These are phyloP conservation scores for Chlorella sp. DNA, from an alignment of 139 green algal species.

Conservation along the genomic window DNA sequence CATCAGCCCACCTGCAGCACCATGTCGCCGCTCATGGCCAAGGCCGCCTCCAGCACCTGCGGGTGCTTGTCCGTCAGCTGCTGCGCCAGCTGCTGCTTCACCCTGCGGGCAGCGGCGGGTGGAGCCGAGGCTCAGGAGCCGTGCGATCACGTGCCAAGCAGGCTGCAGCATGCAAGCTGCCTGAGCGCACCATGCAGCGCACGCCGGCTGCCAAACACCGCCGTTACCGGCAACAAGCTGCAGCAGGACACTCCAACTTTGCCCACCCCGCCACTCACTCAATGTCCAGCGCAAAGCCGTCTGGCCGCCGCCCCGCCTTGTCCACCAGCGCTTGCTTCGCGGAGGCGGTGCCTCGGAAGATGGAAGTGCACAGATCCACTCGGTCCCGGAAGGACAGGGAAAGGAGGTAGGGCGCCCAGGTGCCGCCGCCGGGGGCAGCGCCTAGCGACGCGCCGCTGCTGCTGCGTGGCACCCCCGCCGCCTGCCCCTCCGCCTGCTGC, in stretches of 20 bases:
- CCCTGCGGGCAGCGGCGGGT: background rate
- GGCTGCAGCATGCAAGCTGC: background rate
- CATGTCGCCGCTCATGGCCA: background rate
- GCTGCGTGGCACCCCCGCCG: too few species aligned
- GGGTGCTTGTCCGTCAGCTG: background rate
- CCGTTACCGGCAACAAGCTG: background rate
- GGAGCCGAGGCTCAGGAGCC: background rate
- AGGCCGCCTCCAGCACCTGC: slow-evolving; percentile 14
- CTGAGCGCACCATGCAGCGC: background rate
- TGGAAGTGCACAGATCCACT: background rate
- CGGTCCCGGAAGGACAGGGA: background rate
- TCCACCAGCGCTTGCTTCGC: background rate
- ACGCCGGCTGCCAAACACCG: background rate
- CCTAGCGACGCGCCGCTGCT: too few species aligned
- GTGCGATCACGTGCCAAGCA: background rate
- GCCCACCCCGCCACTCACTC: background rate
- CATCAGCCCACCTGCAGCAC: background rate
- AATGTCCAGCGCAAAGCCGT: slow-evolving; percentile 13
- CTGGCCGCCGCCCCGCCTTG: background rate
- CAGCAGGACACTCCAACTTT: background rate
- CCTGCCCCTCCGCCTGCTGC: too few species aligned
- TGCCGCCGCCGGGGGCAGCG: background rate
- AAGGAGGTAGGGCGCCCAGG: background rate
- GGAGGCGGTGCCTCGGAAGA: background rate
- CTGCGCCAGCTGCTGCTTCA: background rate